Evolutionary conservation across 495 filamentous ascomycete genomes (phyloP), one percentile per base, ranked within the genome.

Genomic region (Articulospora tetracladia): DNA sequence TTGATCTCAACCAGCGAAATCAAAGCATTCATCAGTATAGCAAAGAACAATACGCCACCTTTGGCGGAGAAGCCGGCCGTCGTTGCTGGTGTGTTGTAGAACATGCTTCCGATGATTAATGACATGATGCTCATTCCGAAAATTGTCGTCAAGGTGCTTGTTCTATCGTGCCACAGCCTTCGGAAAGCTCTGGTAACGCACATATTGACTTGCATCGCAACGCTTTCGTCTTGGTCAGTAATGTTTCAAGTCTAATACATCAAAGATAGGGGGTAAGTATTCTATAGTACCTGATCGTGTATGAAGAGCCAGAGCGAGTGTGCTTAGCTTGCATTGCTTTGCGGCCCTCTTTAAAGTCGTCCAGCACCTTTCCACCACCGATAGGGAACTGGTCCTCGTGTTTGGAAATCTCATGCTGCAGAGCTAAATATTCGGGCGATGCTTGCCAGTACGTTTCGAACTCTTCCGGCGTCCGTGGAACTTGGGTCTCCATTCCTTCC

Each of bases 91-190:
- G 86, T 79, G 46, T 92, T 75, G 71, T 83, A 93, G 67, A 93
- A 95, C 12, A 92, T 67, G 58, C 83, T 87, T 36, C 91, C 90
- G 20, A 92, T 80, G 55, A 96, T 89, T 6, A 94, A 72, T 24
- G 86, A 77, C 81, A 92, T 86, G 66, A 82, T 68, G 48, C 79
- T 77, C 66, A 93, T 93, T 41, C 84, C 89, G 60, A 93, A 77
- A 11, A 93, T 76, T 17, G 81, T 74, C 12, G 82, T 79, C 25
- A 93, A 55, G 1, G 86, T 89, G 66, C 92, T 74, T 61, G 79
- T 85, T 57, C 86, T 80, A 64, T 97, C 91, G 12, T 85, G 88
- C n/a, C 71, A 77, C 1, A 97, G 73, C 39, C 87, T 77, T 65
- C 79, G 77, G 70, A 86, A 93, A 6, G 88, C 91, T 61, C 93